These are phyloP conservation scores for Plasmodium inui DNA, from an alignment of 169 alveolate species.

Conservation along the genomic window DNA sequence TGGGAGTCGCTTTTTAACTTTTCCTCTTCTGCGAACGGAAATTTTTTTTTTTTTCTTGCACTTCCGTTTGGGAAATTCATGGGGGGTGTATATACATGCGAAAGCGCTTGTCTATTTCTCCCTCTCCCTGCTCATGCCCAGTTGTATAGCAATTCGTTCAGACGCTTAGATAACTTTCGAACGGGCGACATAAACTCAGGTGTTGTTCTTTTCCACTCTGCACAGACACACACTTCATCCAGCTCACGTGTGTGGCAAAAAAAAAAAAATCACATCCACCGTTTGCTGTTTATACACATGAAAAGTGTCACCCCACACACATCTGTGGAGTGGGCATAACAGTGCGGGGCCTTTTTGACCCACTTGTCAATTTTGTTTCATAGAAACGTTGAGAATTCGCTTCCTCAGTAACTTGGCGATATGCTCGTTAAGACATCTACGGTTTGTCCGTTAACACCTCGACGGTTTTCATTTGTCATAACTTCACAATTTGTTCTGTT, in stretches of 20 bases:
- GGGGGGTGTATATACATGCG: neutral
- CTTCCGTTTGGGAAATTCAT: neutral
- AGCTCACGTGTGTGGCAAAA: neutral
- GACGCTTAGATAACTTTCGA: neutral
- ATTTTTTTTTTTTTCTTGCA: neutral
- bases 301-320: neutral
- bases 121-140: neutral
- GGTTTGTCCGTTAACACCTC: neutral
- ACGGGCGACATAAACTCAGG: neutral
- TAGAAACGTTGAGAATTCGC: neutral
- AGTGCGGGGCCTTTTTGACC: neutral
- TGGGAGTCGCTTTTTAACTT: neutral
- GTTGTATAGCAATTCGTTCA: neutral
- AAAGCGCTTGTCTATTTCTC: neutral
- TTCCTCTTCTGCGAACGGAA: neutral
- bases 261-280: neutral
- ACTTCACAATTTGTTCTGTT: neutral
- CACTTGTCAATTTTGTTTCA: neutral
- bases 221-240: neutral
- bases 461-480: neutral
- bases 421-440: neutral
- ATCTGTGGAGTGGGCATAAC: neutral
- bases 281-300: neutral
- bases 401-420: neutral
- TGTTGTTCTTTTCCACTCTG: neutral